Evolutionary conservation across 2,329 filamentous ascomycete species (phyloP), one percentile per base, ranked within the genome.

Genomic region (Fusarium sp.): DNA sequence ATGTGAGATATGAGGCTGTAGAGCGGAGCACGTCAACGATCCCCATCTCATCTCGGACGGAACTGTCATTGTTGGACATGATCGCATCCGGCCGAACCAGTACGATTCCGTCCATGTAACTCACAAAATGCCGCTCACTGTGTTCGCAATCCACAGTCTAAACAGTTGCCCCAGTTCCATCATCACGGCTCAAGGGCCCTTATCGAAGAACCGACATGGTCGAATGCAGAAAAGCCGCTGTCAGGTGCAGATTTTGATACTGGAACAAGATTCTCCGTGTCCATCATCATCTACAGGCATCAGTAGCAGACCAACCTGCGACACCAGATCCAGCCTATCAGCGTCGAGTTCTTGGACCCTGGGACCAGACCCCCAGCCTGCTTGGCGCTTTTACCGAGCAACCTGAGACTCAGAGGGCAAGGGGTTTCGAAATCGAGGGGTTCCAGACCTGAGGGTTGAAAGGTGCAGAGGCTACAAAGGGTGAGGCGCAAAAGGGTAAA

Each of bases 231-330:
- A 50, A 40, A 23, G 20, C 54, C 38, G 48, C 44, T 56, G 60
- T 46, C 53, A 66, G 65, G 51, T 68, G 65, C 66, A 69, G 50
- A 61, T 43, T 56, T 64, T 46, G 62, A 69, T 51, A 67, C 62
- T 60, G 66, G 66, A 69, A 69, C 45, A 54, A 69, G 62, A 69
- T 69, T 69, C 50, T 69, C 67, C 67, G 67, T 69, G 67, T 69
- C 67, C 62, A 69, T 68, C 56, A 48, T 60, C 65, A 68, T 62
- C 58, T 53, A 52, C 40, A 36, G 17, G 46, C 32, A 49, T 20
- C 28, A 42, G 53, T 51, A 67, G 68, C 63, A 64, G 65, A 65
- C 59, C 67, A 72, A 71, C 69, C 69, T 72, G 70, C 70, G 68
- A 72, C 68, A 58, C 48, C 56, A 56, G 43, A 53, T 59, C 58